Base-by-base conservation (phyloP, 2,329 filamentous ascomycete genomes). In the Monosporascus sp. region DNA sequence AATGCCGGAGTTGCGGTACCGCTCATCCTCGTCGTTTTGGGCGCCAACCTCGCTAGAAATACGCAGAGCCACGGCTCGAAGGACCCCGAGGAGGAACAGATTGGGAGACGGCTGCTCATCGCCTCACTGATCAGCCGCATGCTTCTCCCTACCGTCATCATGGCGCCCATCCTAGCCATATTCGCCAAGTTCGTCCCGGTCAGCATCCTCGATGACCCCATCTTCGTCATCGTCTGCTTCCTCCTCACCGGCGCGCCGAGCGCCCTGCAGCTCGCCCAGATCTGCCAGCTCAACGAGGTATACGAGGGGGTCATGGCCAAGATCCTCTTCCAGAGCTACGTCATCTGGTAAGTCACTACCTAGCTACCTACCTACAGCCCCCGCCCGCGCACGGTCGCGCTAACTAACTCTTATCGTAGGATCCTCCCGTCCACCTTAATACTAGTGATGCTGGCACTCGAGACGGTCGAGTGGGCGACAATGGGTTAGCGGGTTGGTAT, bases 191-290 rank as follows among this genome's bases (percentile, higher is more conserved):
- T 87, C 66, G 82, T 96, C 26, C 91, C 91, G 3, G 81, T 99
- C 65, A 95, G 89, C 76, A 97, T 99, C 63, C 78, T 99, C 37
- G 94, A 95, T 68, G 94, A 99, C 67, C 94, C 94, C 9, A 99
- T 99, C 64, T 99, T 99, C 71, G 86, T 99, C 61, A 90, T 99
- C 61, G 94, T 99, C 37, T 97, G 92, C 74, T 99, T 97, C 80
- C 78, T 99, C 59, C 87, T 99, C 60, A 93, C 91, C 0, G 94
- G 94, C 37, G 94, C 94, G 3, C 94, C 94, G 6, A 95, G 88
- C 58, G 94, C 94, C 26, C 78, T 99, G 59, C 94, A 99, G 73
- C 76, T 99, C 66, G 93, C 94, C 7, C 94, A 99, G 74, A 99
- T 99, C 56, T 99, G 94, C 74, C 94, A 97, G 78, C 89, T 97